A percentile compares a stretch with the other conserved stretches of the same genome.
phyloP scores from a whole-genome alignment of 2,329 filamentous ascomycete species.

The Aspergillus flavus region DNA sequence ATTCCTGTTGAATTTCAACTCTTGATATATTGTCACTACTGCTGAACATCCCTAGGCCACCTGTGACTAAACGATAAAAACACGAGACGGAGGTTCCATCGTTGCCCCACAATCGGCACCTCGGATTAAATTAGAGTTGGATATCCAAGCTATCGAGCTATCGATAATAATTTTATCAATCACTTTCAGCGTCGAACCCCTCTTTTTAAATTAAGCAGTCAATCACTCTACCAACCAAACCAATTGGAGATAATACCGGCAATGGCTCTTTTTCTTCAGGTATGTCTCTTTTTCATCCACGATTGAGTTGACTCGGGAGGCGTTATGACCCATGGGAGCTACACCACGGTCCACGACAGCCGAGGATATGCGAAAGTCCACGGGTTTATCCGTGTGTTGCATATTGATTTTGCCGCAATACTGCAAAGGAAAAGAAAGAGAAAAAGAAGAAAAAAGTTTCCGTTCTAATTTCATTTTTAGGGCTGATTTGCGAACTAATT shows the following conservation, averaged over 20 bases:
- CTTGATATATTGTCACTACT: neutral
- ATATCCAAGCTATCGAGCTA: neutral
- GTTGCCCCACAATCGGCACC: neutral
- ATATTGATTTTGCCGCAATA: neutral
- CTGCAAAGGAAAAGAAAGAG: neutral
- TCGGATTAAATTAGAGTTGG: neutral
- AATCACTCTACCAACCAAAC: neutral
- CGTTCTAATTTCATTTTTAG: neutral
- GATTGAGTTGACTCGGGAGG: neutral
- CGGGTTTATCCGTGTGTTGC: neutral
- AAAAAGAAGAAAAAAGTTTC: no score
- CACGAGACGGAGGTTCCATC: neutral
- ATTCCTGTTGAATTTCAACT: neutral
- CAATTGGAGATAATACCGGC: neutral
- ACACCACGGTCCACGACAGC: neutral
- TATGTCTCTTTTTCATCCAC: neutral
- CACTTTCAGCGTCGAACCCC: neutral
- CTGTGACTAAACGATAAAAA: neutral
- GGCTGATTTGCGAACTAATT: neutral
- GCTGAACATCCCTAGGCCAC: neutral
- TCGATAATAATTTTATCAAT: neutral
- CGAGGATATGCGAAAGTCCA: neutral
- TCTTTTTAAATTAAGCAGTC: neutral
- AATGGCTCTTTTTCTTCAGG: neutral
- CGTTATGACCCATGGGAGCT: neutral